Percentiles rank a stretch among this genome's conserved stretches.
Conservation (phyloP, 176 grass and related monocot species). For the Aegilops umbellulata region DNA sequence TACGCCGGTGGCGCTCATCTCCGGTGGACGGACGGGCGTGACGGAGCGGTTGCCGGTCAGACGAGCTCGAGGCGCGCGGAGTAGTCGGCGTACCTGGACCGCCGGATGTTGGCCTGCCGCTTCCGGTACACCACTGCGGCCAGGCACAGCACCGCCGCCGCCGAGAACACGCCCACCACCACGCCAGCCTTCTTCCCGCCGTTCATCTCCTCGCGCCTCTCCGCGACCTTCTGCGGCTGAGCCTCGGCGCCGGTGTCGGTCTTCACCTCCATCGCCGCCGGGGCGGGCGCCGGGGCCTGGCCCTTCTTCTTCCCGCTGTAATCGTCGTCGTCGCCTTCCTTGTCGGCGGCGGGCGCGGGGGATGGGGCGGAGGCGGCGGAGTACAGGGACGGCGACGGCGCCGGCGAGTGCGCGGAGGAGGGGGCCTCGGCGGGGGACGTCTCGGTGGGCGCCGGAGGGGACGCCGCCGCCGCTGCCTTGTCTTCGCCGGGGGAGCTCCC, state of each 20-base stretch:
- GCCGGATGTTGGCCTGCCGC: conserved; percentile 71
- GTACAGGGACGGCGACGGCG: background rate
- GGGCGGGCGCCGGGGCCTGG: conserved; percentile 33
- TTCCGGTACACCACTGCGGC: conserved; percentile 55
- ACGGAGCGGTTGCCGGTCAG: conserved; percentile 5
- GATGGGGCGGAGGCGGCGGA: background rate
- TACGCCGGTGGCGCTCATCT: background rate
- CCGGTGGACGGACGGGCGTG: background rate
- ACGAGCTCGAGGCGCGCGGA: conserved; percentile 64
- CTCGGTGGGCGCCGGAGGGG: background rate
- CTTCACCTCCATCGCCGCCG: conserved; percentile 17
- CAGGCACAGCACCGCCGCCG: conserved; percentile 46
- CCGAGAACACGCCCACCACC: conserved; percentile 49
- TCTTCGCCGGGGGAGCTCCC: background rate
- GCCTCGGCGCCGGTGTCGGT: background rate
- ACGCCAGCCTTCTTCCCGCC: conserved; percentile 62
- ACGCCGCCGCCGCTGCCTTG: background rate
- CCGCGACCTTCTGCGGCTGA: background rate
- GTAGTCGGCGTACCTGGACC: conserved; percentile 78
- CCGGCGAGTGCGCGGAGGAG: background rate
- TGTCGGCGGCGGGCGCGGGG: background rate
- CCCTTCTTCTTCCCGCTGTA: background rate
- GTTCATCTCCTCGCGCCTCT: conserved; percentile 17
- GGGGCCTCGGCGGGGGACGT: conserved; percentile 10
- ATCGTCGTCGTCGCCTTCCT: background rate